Evolutionary conservation across 2,329 filamentous ascomycete species (phyloP).

Genomic region (Didymosphaeria variabile): DNA sequence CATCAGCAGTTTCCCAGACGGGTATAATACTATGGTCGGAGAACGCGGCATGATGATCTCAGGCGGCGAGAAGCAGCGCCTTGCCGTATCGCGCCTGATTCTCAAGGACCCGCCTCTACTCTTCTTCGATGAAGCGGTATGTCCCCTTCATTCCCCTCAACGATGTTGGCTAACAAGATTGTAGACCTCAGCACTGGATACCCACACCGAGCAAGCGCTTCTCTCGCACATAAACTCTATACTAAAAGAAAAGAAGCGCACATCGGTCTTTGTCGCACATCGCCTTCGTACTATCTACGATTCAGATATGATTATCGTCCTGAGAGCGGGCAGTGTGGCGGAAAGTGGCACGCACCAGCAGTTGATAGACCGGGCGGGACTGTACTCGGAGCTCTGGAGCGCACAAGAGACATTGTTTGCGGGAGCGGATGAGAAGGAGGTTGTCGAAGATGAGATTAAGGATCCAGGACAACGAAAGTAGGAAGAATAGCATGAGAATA

Average conservation of each 20-base stretch:
- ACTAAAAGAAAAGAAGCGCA: slow-evolving; percentile 84
- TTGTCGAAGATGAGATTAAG: slow-evolving; percentile 10
- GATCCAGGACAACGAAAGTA: not conserved
- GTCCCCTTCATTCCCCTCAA: slow-evolving; percentile 33
- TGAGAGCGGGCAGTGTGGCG: slow-evolving; percentile 83
- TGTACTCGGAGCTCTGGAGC: slow-evolving; percentile 93
- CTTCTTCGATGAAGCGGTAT: slow-evolving; percentile 90
- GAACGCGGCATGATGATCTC: slow-evolving; percentile 97
- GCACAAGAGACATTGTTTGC: slow-evolving; percentile 54
- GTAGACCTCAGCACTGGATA: slow-evolving; percentile 85
- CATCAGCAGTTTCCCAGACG: slow-evolving; percentile 80
- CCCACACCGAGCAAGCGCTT: slow-evolving; percentile 89
- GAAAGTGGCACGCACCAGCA: slow-evolving; percentile 89
- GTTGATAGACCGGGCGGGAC: slow-evolving; percentile 77
- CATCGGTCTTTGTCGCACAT: slow-evolving; percentile 95
- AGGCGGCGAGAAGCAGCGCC: slow-evolving; percentile 89
- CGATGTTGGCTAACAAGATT: slow-evolving; percentile 11
- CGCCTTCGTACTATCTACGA: slow-evolving; percentile 93
- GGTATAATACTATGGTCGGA: slow-evolving; percentile 89
- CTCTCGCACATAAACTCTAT: slow-evolving; percentile 94
- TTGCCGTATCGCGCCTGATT: slow-evolving; percentile 83
- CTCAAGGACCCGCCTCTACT: slow-evolving; percentile 89
- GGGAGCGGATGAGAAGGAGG: slow-evolving; percentile 25
- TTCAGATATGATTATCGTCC: slow-evolving; percentile 87
- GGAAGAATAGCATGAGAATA: not conserved